These are phyloP conservation scores for Yamadazyma atlantica DNA, from an alignment of 1,139 yeast genomes.

Conservation along the genomic window DNA sequence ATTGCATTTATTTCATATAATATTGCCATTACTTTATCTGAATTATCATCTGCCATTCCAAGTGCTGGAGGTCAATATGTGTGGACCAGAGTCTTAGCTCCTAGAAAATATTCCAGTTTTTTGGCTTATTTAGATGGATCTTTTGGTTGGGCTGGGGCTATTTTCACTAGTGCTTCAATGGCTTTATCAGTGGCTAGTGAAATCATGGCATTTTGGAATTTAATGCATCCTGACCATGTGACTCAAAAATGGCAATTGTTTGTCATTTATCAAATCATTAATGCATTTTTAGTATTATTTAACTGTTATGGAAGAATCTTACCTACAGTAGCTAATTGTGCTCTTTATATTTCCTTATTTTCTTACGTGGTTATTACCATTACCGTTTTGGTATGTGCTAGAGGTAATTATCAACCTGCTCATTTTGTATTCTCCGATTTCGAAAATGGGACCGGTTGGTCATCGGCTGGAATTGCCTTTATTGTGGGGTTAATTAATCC, in stretches of 20 bases:
- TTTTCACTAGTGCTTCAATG: slow-evolving; percentile 60
- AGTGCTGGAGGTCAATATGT: slow-evolving; percentile 69
- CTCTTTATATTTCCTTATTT: slow-evolving; percentile 53
- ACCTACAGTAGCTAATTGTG: slow-evolving; percentile 51
- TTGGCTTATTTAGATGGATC: slow-evolving; percentile 53
- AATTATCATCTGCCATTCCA: slow-evolving; percentile 53
- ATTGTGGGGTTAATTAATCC: slow-evolving; percentile 68
- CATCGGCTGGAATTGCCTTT: slow-evolving; percentile 57
- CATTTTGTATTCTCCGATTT: slow-evolving; percentile 63
- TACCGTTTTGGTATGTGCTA: slow-evolving; percentile 47
- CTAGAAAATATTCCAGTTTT: slow-evolving; percentile 44
- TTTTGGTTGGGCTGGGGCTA: slow-evolving; percentile 56
- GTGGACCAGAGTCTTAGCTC: slow-evolving; percentile 59
- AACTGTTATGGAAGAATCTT: slow-evolving; percentile 59
- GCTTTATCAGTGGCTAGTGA: slow-evolving; percentile 50
- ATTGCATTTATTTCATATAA: slow-evolving; percentile 47
- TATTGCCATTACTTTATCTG: slow-evolving; percentile 41
- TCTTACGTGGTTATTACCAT: slow-evolving; percentile 57
- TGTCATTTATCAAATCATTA: slow-evolving; percentile 44
- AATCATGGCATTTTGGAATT: slow-evolving; percentile 55
- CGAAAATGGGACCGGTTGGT: slow-evolving; percentile 68
- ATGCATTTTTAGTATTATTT: slow-evolving; percentile 45
- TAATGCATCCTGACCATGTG: slow-evolving; percentile 39
- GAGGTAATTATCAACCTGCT: slow-evolving; percentile 54
- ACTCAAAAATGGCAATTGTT: slow-evolving; percentile 59